Base-by-base conservation (phyloP, 2,329 filamentous ascomycete species). In the Ophiobolus disseminans region DNA sequence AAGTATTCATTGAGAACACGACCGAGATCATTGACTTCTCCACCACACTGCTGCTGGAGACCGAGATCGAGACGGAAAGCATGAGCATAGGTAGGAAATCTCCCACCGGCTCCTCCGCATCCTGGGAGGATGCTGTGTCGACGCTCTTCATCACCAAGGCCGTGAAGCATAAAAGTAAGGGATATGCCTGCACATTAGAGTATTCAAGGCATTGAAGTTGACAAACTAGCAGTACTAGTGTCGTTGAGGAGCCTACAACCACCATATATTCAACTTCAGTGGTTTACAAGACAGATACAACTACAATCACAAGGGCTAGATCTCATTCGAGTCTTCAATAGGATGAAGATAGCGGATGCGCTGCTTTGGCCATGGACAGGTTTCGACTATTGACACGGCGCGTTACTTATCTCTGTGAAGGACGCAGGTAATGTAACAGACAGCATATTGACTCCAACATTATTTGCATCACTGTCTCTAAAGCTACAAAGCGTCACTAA, bases 21-120 rank as follows among this genome's bases (percentile, higher is more conserved):
- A 26, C 73, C 20, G 74, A 73, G 23, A 72, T 68, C 0, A 63
- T 78, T 38, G 71, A 66, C 43, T 54, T 78, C 50, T 68, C 65
- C 0, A 77, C 75, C 5, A 68, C 66, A 2, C 65, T 76, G 45
- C 49, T 73, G 30, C 41, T 74, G 22, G 65, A 73, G 32, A 76
- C 73, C 0, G 65, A 66, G 20, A 54, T 71, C 25, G 60, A 71
- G 40, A 73, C 63, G 0, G 70, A 76, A 40, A 71, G 63, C 2
- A 73, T 55, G 3, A 68, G 64, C 30, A 60, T 50, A 21, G 48
- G 35, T 5, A 58, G 48, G 25, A 62, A 57, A 36, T 42, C 60
- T 0, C 41, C 52, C 7, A 52, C 48, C 10, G 2, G 40, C 49
- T 9, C 36, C 8, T 17, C 43, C 37, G 34, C 21, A 9, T 21